phyloP scores from a whole-genome alignment of 73 alveolate species.

The Tetrahymena elliotti region DNA sequence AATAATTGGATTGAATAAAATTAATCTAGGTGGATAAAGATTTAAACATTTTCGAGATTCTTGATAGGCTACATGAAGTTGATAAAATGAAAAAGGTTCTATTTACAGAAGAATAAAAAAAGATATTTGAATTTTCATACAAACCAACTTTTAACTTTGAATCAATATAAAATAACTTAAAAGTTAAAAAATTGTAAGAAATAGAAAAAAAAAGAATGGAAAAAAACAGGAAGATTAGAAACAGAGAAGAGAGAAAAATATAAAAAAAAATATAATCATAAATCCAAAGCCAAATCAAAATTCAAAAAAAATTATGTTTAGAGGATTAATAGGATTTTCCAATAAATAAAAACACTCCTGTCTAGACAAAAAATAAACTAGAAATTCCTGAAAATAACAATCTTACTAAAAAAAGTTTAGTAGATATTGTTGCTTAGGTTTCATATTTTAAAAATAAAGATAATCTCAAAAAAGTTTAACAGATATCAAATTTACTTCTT shows the following conservation, averaged over 20 bases:
- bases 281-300: background rate
- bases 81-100: background rate
- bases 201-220: background rate
- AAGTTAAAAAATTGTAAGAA: background rate
- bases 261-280: too few species aligned
- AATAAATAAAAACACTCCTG: background rate
- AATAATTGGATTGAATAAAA: background rate
- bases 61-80: background rate
- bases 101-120: background rate
- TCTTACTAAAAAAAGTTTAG: background rate
- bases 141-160: background rate
- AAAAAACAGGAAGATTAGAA: background rate
- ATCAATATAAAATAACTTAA: background rate
- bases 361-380: background rate
- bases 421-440: background rate
- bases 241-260: background rate
- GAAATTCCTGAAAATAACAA: background rate
- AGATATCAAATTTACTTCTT: background rate
- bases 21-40: background rate
- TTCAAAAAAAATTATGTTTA: too few species aligned
- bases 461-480: background rate
- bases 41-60: background rate
- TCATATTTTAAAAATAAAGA: background rate
- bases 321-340: too few species aligned
- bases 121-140: background rate